A percentile compares a stretch with the other conserved stretches of the same genome.
Evolutionary conservation across 331 rosid species (phyloP).

Genomic region (Prunus yedoensis): DNA sequence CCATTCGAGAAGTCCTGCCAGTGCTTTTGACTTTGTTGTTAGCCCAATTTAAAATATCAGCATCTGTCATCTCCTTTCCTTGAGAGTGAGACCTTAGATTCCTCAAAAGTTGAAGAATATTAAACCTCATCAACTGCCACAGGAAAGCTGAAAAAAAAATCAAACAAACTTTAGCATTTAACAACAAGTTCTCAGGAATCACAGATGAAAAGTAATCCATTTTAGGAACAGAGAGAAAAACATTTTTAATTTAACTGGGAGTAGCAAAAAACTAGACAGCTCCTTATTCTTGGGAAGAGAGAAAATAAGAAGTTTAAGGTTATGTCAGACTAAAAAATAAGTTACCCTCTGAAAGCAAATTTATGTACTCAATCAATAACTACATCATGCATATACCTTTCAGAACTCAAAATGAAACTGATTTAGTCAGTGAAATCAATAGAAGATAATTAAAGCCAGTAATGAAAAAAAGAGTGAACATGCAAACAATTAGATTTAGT

Average conservation of each 20-base stretch:
- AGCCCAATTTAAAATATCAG: conserved; percentile 86
- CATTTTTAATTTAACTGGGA: background rate
- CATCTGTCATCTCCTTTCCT: conserved; percentile 83
- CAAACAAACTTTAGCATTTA: conserved; percentile 18
- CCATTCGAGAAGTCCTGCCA: conserved; percentile 71
- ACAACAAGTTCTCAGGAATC: background rate
- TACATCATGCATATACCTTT: background rate
- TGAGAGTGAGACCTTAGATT: conserved; percentile 83
- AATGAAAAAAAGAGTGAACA: background rate
- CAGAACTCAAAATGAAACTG: background rate
- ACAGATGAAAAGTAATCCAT: background rate
- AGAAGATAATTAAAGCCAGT: background rate
- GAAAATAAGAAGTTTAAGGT: background rate
- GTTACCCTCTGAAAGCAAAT: background rate
- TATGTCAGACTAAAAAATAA: background rate
- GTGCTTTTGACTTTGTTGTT: conserved; percentile 76
- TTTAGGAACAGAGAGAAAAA: background rate
- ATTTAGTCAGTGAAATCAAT: background rate
- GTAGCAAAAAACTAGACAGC: background rate
- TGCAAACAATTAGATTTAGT: background rate
- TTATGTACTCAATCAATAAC: background rate
- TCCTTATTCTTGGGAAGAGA: background rate
- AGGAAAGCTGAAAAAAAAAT: conserved; percentile 67
- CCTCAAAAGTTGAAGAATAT: conserved; percentile 83
- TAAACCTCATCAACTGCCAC: conserved; percentile 95